Evolutionary conservation across 2,329 filamentous ascomycete genomes (phyloP), one percentile per base, ranked within the genome.

Genomic region (Alternaria alternata): DNA sequence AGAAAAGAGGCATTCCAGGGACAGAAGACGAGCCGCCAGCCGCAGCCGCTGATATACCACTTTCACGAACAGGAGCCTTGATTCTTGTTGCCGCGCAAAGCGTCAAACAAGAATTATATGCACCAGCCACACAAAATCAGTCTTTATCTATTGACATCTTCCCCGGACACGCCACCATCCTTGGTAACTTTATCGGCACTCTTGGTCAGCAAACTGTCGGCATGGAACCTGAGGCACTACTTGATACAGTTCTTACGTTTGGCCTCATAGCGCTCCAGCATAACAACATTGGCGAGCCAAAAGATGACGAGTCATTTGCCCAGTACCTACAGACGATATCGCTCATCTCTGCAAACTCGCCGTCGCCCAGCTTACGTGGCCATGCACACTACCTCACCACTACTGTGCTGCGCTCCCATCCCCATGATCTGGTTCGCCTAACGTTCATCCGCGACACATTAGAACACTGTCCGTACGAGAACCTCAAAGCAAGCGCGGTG

Each of bases 401-500:
- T 5, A 84, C 82, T 0, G 75, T 83, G 5, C 73, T 88, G 4
- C 82, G 85, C 59, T 85, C 81, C 3, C 83, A 88, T 55, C 83
- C 85, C 4, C 83, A 84, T 9, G 80, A 84, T 28, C 69, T 80
- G 7, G 81, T 82, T 1, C 82, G 85, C 3, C 79, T 86, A 32
- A 83, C 83, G 4, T 82, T 87, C 64, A 86, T 88, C 54, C 80
- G 82, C 5, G 83, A 84, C 44, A 84, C 86, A 3, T 77, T 88
- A 4, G 83, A 86, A 62, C 80, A 87, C 51, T 84, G 84, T 18
- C 80, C 81, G 0, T 83, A 85, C 59, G 81, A 83, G 46, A 84
- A 85, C 16, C 81, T 86, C 38, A 86, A 86, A 66, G 84, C 85
- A 36, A 83, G 82, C 42, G 86, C 86, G 3, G 82, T 89, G 5